Evolutionary conservation across 2,329 filamentous ascomycete genomes (phyloP).

Genomic region (Penicillium sp.): DNA sequence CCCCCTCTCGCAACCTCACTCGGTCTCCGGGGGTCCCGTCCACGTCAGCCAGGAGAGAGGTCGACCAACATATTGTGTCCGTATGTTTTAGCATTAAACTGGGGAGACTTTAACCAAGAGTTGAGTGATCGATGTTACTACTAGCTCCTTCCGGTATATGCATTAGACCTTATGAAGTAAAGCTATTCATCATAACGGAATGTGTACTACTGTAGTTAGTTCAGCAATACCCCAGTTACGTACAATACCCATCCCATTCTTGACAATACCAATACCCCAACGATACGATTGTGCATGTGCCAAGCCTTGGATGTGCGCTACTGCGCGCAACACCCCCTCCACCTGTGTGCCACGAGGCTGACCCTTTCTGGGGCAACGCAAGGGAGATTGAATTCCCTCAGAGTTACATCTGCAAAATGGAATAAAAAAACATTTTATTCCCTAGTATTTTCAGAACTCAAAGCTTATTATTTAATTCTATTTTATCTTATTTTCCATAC

Average conservation of each 20-base stretch:
- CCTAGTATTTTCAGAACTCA: background rate
- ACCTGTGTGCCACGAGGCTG: conserved; percentile 39
- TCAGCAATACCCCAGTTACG: conserved; percentile 10
- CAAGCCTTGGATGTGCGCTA: conserved; percentile 34
- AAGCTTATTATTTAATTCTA: background rate
- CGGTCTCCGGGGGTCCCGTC: background rate
- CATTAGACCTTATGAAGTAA: too few species aligned
- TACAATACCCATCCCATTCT: background rate
- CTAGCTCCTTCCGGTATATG: background rate
- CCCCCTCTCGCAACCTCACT: background rate
- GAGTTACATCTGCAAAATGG: conserved; percentile 21
- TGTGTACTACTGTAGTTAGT: background rate
- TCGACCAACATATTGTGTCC: background rate
- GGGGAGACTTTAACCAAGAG: background rate
- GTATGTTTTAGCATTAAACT: background rate
- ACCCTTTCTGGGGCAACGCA: conserved; percentile 28
- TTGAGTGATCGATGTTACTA: background rate
- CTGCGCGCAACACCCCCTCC: conserved; percentile 29
- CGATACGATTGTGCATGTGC: conserved; percentile 21
- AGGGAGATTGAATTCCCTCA: conserved; percentile 18
- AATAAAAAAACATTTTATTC: background rate
- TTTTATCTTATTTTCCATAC: background rate
- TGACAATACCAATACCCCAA: conserved; percentile 1
- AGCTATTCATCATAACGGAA: background rate
- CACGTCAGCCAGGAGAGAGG: background rate